Percentiles rank a stretch among this genome's conserved stretches.
phyloP scores from a whole-genome alignment of 2,329 filamentous ascomycete genomes.

The Grosmannia clavigera region DNA sequence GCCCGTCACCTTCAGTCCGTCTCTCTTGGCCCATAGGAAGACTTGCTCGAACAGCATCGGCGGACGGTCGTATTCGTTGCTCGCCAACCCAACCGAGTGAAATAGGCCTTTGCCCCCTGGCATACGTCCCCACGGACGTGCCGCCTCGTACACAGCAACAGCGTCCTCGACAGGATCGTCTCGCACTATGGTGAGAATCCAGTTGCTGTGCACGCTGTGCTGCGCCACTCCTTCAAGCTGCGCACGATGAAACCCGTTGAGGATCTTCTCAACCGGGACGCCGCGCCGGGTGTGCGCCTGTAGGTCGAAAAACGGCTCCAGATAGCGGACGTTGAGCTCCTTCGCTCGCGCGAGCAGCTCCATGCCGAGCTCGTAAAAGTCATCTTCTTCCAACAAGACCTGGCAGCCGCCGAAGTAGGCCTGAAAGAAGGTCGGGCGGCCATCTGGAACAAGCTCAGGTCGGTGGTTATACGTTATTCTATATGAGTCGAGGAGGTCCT shows the following conservation, averaged over 20 bases:
- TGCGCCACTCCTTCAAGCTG: conserved; percentile 46
- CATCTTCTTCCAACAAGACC: conserved; percentile 48
- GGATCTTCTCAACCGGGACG: conserved; percentile 48
- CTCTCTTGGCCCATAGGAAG: conserved; percentile 22
- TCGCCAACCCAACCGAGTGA: conserved; percentile 31
- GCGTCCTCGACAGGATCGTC: conserved; percentile 51
- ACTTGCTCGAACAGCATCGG: conserved; percentile 29
- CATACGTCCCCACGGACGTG: conserved; percentile 24
- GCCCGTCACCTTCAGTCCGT: conserved; percentile 32
- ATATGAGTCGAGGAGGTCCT: conserved; percentile 52
- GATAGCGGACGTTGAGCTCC: conserved; percentile 52
- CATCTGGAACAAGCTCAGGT: conserved; percentile 21
- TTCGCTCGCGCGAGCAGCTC: conserved; percentile 55
- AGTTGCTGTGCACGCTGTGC: conserved; percentile 47
- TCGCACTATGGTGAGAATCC: conserved; percentile 60
- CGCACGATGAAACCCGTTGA: conserved; percentile 49
- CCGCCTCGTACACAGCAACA: conserved; percentile 30
- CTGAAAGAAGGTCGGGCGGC: conserved; percentile 41
- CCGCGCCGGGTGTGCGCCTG: conserved; percentile 58
- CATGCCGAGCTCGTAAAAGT: conserved; percentile 61
- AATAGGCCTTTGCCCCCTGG: conserved; percentile 26
- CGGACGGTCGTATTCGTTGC: conserved; percentile 32
- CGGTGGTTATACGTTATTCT: conserved; percentile 33
- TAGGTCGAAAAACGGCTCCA: conserved; percentile 70
- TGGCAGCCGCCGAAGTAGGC: conserved; percentile 68